phyloP scores from a whole-genome alignment of 257 asterid species.

The Euphrasia confusa region DNA sequence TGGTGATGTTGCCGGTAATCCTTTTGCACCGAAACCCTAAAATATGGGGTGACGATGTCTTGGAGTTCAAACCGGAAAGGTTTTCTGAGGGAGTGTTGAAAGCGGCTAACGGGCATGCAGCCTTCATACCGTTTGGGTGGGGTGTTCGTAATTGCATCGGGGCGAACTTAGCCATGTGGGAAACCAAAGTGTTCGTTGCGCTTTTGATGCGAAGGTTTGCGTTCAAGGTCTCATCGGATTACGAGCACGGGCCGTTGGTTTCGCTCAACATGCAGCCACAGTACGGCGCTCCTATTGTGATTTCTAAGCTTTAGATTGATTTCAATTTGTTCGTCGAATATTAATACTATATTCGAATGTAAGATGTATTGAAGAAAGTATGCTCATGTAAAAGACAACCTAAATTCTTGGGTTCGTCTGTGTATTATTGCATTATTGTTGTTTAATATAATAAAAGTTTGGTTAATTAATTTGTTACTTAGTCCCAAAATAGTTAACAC shows the following conservation, averaged over 20 bases:
- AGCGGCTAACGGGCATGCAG: slow-evolving; percentile 33
- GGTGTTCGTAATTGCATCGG: slow-evolving; percentile 35
- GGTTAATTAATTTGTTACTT: no score
- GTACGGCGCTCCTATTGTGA: slow-evolving; percentile 27
- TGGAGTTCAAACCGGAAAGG: slow-evolving; percentile 33
- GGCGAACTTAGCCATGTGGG: slow-evolving; percentile 25
- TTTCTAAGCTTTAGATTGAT: slow-evolving; percentile 21
- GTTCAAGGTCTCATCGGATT: slow-evolving; percentile 26
- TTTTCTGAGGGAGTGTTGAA: slow-evolving; percentile 31
- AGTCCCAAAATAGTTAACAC: no score
- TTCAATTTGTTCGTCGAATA: neutral
- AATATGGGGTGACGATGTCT: slow-evolving; percentile 32
- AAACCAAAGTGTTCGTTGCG: slow-evolving; percentile 26
- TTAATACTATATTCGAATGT: no score
- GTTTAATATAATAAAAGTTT: no score
- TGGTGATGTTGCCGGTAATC: slow-evolving; percentile 27
- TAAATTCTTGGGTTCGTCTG: no score
- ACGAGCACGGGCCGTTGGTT: slow-evolving; percentile 26
- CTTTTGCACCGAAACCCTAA: slow-evolving; percentile 25
- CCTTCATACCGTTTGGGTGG: slow-evolving; percentile 36
- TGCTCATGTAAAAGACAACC: no score
- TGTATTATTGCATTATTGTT: no score
- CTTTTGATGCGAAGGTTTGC: slow-evolving; percentile 19
- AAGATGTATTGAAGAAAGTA: no score
- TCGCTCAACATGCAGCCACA: slow-evolving; percentile 29